Conservation (phyloP, 2,329 filamentous ascomycete genomes). For the Proliferodiscus dingleyae region DNA sequence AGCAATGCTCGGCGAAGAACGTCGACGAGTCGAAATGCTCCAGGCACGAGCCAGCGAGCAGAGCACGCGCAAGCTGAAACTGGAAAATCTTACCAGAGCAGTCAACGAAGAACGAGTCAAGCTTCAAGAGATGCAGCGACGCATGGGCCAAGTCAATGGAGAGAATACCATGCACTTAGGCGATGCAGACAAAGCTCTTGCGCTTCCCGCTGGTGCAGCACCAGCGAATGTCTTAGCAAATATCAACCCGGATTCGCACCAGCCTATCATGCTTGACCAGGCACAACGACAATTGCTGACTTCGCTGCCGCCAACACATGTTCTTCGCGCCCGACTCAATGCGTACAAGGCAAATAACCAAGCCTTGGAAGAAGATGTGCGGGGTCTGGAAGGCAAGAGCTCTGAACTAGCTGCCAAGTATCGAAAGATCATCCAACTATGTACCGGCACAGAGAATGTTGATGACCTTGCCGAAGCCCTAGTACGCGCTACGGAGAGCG, state of each 20-base stretch:
- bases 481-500: constrained; percentile 84
- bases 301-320: constrained; percentile 50
- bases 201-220: constrained; percentile 16
- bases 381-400: constrained; percentile 70
- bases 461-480: constrained; percentile 76
- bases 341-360: constrained; percentile 68
- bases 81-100: constrained; percentile 71
- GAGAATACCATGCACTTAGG: constrained; percentile 46
- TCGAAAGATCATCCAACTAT: constrained; percentile 79
- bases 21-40: constrained; percentile 66
- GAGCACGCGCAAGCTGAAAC: constrained; percentile 62
- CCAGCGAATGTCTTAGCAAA: constrained; percentile 25
- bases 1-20: constrained; percentile 70
- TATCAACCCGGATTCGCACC: constrained; percentile 26
- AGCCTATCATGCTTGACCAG: constrained; percentile 40
- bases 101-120: constrained; percentile 63
- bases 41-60: constrained; percentile 60
- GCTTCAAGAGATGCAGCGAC: constrained; percentile 44
- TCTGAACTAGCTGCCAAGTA: constrained; percentile 85
- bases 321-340: constrained; percentile 63
- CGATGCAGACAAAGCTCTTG: constrained; percentile 32
- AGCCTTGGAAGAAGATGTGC: constrained; percentile 61
- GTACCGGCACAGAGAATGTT: constrained; percentile 70
- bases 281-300: constrained; percentile 36
- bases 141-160: constrained; percentile 44